Base-by-base conservation (phyloP, 768 basidiomycete species). In the Leccinum aurantiacum region DNA sequence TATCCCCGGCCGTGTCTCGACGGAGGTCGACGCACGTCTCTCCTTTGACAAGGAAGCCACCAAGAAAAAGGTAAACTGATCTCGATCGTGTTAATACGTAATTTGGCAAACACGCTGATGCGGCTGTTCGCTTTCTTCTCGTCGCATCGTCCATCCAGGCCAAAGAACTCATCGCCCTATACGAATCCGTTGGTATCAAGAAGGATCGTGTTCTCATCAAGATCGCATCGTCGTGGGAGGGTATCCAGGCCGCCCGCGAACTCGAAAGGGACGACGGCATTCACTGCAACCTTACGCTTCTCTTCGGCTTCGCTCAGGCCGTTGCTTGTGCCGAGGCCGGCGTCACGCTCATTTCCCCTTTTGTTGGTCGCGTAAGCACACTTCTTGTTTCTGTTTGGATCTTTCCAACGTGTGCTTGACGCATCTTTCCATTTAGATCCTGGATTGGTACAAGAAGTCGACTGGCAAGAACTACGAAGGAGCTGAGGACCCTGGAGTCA, bases 141-240 rank as follows among this genome's bases (percentile, higher is more conserved):
- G 59, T 53, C 22, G 35, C 35, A 53, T 53, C 35, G 31, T 33
- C 56, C 27, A 59, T 65, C 27, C 60, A 87, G 85, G 90, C 90
- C 41, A 89, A 84, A 76, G 84, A 91, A 71, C 86, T 98, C 71
- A 98, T 99, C 68, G 87, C 87, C 38, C 88, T 98, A 61, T 99
- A 99, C 82, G 84, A 95, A 37, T 91, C 91, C n/a, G 74, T 95
- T 64, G 97, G 97, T 64, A 87, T 99, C 80, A 80, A 85, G 74
- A 93, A 91, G 79, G 95, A 98, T 47, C 93, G 97, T 63, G 81
- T 99, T 63, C 82, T 99, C 67, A 98, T 99, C 87, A 99, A 99
- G 83, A 98, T 99, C 72, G 97, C 96, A 31, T 96, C 97, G 44
- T 95, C 95, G 52, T 99, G 93, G 92, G 97, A 98, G 79, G 97